These are phyloP conservation scores for Mycena haematopus DNA, from an alignment of 768 basidiomycete species.

Conservation along the genomic window DNA sequence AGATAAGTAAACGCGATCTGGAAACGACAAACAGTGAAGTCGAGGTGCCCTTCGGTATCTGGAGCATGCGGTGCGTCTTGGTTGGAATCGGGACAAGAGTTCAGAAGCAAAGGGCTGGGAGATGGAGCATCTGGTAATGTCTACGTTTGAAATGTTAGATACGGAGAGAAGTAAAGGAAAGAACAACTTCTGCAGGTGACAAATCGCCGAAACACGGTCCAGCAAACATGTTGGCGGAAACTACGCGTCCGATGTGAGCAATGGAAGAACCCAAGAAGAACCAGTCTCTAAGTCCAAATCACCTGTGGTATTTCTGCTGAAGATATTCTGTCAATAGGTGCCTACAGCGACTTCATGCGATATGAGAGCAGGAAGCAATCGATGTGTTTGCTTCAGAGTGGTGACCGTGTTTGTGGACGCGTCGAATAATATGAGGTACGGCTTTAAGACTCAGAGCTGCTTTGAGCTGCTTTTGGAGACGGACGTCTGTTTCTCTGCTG, in stretches of 20 bases:
- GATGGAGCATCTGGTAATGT: slow-evolving; percentile 27
- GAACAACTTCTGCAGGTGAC: slow-evolving; percentile 31
- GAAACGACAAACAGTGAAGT: slow-evolving; percentile 4
- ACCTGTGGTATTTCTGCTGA: slow-evolving; percentile 2
- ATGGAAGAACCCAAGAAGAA: neutral
- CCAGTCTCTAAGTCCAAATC: neutral
- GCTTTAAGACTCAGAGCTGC: too few relatives aligned
- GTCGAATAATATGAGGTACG: too few relatives aligned
- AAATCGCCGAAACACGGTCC: slow-evolving; percentile 37
- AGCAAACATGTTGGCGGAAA: slow-evolving; percentile 28
- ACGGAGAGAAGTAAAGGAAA: neutral
- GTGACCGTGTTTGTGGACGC: slow-evolving; percentile 8
- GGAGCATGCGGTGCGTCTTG: neutral
- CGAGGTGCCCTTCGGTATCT: slow-evolving; percentile 9
- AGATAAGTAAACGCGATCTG: neutral
- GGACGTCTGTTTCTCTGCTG: too few relatives aligned
- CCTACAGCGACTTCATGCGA: neutral
- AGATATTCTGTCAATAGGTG: neutral
- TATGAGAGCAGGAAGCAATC: slow-evolving; percentile 9
- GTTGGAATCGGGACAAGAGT: slow-evolving; percentile 2
- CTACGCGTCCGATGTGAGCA: slow-evolving; percentile 12
- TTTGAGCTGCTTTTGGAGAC: too few relatives aligned
- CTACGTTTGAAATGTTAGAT: neutral
- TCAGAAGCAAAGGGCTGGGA: slow-evolving; percentile 19
- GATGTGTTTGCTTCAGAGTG: neutral